Evolutionary conservation across 495 filamentous ascomycete genomes (phyloP), one percentile per base, ranked within the genome.

Genomic region (Clavariopsis aquatica): DNA sequence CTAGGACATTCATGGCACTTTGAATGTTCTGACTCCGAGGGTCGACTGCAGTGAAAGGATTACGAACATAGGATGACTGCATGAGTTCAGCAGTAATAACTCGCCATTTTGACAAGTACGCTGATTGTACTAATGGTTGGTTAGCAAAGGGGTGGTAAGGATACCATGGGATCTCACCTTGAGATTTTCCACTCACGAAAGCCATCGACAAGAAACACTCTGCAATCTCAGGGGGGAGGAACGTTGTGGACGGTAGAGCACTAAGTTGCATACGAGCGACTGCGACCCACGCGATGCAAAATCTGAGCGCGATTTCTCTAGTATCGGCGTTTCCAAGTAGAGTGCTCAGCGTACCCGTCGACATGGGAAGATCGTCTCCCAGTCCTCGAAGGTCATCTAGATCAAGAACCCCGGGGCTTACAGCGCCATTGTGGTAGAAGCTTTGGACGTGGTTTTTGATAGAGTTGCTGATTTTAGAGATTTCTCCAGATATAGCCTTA

Each of bases 391-490:
- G 55, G 70, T 63, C 51, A 20, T 69, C 61, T 13, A 51, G 38
- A 55, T 71, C 64, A 4, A 72, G 19, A 8, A 64, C 13, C n/a
- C 64, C 66, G 26, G 59, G 49, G 24, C 52, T 54, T 20, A 70
- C 57, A 15, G 29, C 62, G 22, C 29, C 45, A 17, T 15, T 66
- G 57, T 73, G 71, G 43, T 77, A 78, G 53, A 75, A 78, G 57
- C 73, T 78, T 65, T 75, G 75, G 43, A 72, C 75, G 49, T 78
- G 76, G 57, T 77, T 77, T 53, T 77, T 77, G 63, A 78, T 72
- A 8, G 34, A 26, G 47, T 62, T 72, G 13, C 72, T 63, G 31
- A 78, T 62, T 55, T 70, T 76, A 23, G 74, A 71, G 6, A 78
- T 43, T 29, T 67, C 75, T 29, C 69, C 66, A 26, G 56, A 54